A percentile compares a stretch with the other conserved stretches of the same genome.
Evolutionary conservation across 1,139 yeast species (phyloP).

Genomic region (Scheffersomyces illinoinensis): DNA sequence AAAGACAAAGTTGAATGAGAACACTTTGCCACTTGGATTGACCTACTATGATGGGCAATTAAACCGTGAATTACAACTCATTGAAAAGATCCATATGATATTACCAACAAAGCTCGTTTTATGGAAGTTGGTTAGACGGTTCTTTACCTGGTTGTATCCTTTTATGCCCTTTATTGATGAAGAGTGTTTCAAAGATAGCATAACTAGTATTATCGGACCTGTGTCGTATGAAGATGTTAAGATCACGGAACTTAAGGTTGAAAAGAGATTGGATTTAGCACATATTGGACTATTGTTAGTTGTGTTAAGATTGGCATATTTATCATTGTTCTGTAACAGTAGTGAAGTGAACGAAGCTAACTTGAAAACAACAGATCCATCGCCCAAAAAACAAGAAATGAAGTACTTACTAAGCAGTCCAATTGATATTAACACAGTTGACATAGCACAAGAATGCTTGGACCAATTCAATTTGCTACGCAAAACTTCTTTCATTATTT

Average conservation of each 20-base stretch:
- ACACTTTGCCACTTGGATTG: constrained; percentile 28
- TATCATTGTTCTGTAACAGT: constrained; percentile 24
- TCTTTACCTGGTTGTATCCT: constrained; percentile 31
- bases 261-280: constrained; percentile 33
- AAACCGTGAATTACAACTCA: constrained; percentile 30
- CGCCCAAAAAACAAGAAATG: constrained; percentile 16
- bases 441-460: constrained; percentile 26
- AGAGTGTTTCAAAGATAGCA: constrained; percentile 18
- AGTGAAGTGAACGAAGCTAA: constrained; percentile 22
- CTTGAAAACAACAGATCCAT: constrained; percentile 19
- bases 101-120: constrained; percentile 34
- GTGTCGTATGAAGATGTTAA: constrained; percentile 20
- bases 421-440: constrained; percentile 23
- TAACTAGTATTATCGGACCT: constrained; percentile 27
- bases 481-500: constrained; percentile 19
- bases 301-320: constrained; percentile 28
- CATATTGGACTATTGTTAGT: constrained; percentile 29
- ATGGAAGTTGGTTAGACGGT: constrained; percentile 32
- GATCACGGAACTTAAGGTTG: constrained; percentile 21
- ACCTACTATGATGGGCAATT: constrained; percentile 31
- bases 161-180: constrained; percentile 39
- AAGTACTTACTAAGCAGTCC: constrained; percentile 26
- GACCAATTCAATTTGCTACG: constrained; percentile 22
- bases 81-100: constrained; percentile 31
- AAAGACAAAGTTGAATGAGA: constrained; percentile 16